These are phyloP conservation scores for Yarrowia divulgata DNA, from an alignment of 805 yeast species.

Conservation along the genomic window DNA sequence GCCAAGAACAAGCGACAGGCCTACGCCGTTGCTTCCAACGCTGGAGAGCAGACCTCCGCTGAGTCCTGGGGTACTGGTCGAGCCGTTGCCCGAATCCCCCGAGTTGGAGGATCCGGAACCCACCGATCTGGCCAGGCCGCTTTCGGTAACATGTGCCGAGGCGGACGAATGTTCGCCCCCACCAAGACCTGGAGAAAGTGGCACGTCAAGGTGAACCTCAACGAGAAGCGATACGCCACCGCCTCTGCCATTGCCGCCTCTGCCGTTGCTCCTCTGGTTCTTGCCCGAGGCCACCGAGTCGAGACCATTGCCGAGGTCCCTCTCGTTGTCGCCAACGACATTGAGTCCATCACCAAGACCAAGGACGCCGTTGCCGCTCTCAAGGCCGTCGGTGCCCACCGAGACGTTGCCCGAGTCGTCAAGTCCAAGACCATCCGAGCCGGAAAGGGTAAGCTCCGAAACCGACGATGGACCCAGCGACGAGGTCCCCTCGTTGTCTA, in stretches of 20 bases:
- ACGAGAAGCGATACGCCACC: conserved; percentile 99
- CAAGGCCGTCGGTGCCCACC: conserved; percentile 98
- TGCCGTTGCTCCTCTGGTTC: conserved; percentile 95
- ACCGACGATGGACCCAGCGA: conserved; percentile 99
- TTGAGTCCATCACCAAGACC: conserved; percentile 94
- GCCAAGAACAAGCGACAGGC: conserved; percentile 99
- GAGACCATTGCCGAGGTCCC: conserved; percentile 98
- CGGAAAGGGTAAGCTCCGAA: conserved; percentile 99
- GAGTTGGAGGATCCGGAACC: conserved; percentile 99
- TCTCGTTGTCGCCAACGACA: conserved; percentile 91
- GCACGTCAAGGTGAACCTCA: conserved; percentile 99
- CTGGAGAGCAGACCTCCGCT: conserved; percentile 99
- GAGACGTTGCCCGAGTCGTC: conserved; percentile 96
- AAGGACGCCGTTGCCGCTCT: conserved; percentile 98
- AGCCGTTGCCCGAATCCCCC: conserved; percentile 99
- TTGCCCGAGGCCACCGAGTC: conserved; percentile 99
- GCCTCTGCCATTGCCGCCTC: conserved; percentile 99
- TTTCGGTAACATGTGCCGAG: conserved; percentile 99
- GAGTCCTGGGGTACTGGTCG: conserved; percentile 99
- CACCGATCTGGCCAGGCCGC: conserved; percentile 99
- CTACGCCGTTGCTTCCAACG: conserved; percentile 98
- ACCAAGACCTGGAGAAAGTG: conserved; percentile 99
- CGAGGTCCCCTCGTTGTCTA: conserved; percentile 99
- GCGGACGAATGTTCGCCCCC: conserved; percentile 99
- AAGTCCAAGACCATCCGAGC: conserved; percentile 99